These are phyloP conservation scores for Starmerella tilneyi DNA, from an alignment of 805 yeast species.

Conservation along the genomic window DNA sequence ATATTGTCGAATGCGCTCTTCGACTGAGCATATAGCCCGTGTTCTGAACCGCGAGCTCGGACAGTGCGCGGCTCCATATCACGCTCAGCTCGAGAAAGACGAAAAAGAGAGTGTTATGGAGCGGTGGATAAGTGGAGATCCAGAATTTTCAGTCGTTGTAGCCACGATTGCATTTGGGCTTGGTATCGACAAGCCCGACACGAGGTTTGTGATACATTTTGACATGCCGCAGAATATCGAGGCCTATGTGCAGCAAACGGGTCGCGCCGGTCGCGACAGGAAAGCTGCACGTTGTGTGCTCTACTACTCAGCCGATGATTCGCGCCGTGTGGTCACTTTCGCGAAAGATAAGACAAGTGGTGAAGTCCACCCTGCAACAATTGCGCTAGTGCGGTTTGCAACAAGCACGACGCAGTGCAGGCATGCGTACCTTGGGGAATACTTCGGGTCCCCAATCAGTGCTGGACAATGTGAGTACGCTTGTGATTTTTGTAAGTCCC, in stretches of 20 bases:
- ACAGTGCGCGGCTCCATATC: constrained; percentile 62
- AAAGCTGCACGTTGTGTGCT: constrained; percentile 69
- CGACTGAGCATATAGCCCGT: constrained; percentile 69
- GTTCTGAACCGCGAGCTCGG: constrained; percentile 50
- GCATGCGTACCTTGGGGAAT: constrained; percentile 71
- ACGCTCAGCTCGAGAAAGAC: constrained; percentile 74
- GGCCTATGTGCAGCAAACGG: constrained; percentile 95
- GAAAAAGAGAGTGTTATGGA: constrained; percentile 53
- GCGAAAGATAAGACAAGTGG: constrained; percentile 37
- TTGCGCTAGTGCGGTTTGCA: constrained; percentile 20
- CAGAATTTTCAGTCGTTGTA: constrained; percentile 58
- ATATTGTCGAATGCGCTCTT: constrained; percentile 80
- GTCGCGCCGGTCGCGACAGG: constrained; percentile 97
- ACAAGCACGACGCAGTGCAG: constrained; percentile 60
- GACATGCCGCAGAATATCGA: constrained; percentile 84
- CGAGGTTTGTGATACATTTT: constrained; percentile 79
- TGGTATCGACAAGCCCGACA: constrained; percentile 97
- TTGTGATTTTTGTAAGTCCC: constrained; percentile 68
- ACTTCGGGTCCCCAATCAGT: constrained; percentile 59
- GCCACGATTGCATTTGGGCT: constrained; percentile 98
- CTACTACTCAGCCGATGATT: constrained; percentile 39
- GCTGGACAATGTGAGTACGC: constrained; percentile 47
- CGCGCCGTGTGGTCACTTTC: constrained; percentile 60
- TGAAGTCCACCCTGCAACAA: constrained; percentile 3
- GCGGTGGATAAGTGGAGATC: constrained; percentile 62